A percentile compares a stretch with the other conserved stretches of the same genome.
These are phyloP conservation scores for Ochetophila trinervis DNA, from an alignment of 306 rosid species.

Conservation along the genomic window DNA sequence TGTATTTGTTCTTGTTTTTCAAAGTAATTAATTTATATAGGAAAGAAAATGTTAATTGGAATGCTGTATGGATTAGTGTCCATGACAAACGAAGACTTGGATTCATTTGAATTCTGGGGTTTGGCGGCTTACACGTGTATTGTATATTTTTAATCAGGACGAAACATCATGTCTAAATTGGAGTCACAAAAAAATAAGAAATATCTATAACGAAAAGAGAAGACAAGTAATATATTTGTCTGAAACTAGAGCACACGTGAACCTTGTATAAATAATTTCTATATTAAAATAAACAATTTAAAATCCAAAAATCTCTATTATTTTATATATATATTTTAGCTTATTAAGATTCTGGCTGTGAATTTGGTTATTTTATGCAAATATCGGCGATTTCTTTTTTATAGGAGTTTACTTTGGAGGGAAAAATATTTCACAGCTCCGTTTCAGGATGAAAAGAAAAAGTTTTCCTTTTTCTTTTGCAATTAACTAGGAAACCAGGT, in stretches of 20 bases:
- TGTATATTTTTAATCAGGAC: neutral
- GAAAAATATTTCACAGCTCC: too few species aligned
- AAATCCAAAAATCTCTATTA: neutral
- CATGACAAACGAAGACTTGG: slow-evolving; percentile 23
- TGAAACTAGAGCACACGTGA: neutral
- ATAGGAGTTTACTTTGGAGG: too few species aligned
- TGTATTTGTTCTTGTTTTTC: slow-evolving; percentile 12
- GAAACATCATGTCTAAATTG: slow-evolving; percentile 12
- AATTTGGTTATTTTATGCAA: too few species aligned
- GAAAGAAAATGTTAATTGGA: slow-evolving; percentile 18
- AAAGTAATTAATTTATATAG: slow-evolving; percentile 1
- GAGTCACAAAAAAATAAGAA: slow-evolving; percentile 16
- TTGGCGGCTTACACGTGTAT: slow-evolving; percentile 49
- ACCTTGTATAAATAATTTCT: neutral
- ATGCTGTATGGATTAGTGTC: neutral
- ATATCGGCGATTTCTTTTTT: too few species aligned
- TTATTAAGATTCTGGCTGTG: neutral
- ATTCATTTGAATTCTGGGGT: slow-evolving; percentile 28
- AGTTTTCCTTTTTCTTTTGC: too few species aligned
- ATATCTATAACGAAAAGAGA: neutral
- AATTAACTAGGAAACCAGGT: too few species aligned
- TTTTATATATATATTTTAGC: too few species aligned
- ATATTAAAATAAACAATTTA: too few species aligned
- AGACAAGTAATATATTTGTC: neutral
- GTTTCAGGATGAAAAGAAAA: too few species aligned